A percentile compares a stretch with the other conserved stretches of the same genome.
These are phyloP conservation scores for Psilocybe mexicana DNA, from an alignment of 1,284 basidiomycete genomes.

Conservation along the genomic window DNA sequence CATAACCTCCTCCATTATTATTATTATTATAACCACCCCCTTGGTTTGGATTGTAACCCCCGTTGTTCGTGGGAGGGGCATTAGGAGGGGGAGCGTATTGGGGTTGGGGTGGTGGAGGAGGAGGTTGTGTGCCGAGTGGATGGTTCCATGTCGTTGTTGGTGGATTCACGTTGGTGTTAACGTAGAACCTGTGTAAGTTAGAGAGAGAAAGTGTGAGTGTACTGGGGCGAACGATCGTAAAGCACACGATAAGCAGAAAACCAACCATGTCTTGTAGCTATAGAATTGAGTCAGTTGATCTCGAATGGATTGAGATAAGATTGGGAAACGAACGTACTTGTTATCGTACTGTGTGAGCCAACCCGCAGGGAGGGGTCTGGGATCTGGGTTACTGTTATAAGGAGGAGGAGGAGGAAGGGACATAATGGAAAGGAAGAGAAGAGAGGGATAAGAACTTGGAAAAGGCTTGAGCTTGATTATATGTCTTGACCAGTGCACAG, in stretches of 20 bases:
- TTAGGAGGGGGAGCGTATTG: slow-evolving; percentile 46
- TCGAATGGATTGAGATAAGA: slow-evolving; percentile 19
- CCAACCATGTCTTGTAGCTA: slow-evolving; percentile 71
- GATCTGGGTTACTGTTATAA: slow-evolving; percentile 60
- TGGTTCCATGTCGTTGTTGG: slow-evolving; percentile 68
- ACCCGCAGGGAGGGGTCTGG: slow-evolving; percentile 62
- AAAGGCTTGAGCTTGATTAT: slow-evolving; percentile 16
- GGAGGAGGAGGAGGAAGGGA: slow-evolving; percentile 37
- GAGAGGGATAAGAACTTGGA: not conserved
- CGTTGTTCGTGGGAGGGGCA: slow-evolving; percentile 36
- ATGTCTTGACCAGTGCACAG: slow-evolving; percentile 22
- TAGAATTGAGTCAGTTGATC: slow-evolving; percentile 16
- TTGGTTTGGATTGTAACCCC: slow-evolving; percentile 15
- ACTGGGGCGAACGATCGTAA: not conserved
- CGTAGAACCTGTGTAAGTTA: slow-evolving; percentile 59
- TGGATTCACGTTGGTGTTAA: slow-evolving; percentile 60
- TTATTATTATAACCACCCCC: slow-evolving; percentile 11
- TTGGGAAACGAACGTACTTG: slow-evolving; percentile 47
- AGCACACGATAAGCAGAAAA: slow-evolving; percentile 5
- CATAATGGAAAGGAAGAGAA: not conserved
- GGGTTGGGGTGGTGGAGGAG: slow-evolving; percentile 37
- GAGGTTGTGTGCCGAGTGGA: slow-evolving; percentile 50
- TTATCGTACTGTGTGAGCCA: slow-evolving; percentile 70
- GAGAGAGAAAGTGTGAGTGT: not conserved
- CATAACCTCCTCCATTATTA: slow-evolving; percentile 14